A percentile compares a stretch with the other conserved stretches of the same genome.
These are phyloP conservation scores for Phytophthora constricta DNA, from an alignment of 352 stramenopile species.

Conservation along the genomic window DNA sequence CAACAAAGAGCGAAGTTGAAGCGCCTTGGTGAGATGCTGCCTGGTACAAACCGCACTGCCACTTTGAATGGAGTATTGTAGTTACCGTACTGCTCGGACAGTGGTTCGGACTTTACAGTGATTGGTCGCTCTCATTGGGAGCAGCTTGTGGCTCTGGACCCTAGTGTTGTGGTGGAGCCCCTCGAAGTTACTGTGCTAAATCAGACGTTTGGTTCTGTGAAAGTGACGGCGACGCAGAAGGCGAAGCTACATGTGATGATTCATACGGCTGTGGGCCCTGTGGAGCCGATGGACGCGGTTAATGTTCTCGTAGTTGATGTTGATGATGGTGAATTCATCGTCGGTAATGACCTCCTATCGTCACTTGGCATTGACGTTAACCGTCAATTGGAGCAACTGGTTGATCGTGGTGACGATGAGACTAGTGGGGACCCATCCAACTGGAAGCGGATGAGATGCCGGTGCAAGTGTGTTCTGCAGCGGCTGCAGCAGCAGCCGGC, in stretches of 20 bases:
- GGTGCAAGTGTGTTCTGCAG: too few relatives aligned
- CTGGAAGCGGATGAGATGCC: neutral
- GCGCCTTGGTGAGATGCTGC: too few relatives aligned
- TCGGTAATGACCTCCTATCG: slow-evolving; percentile 5
- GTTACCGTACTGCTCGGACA: neutral
- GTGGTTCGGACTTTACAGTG: too few relatives aligned
- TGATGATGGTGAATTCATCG: slow-evolving; percentile 9
- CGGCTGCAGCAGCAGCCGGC: too few relatives aligned
- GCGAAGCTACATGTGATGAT: neutral
- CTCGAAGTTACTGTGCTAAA: neutral
- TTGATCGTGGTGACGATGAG: neutral
- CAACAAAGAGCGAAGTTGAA: neutral
- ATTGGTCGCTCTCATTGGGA: neutral
- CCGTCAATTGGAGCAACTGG: slow-evolving; percentile 7
- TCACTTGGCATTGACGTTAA: slow-evolving; percentile 15
- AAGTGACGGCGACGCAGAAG: neutral
- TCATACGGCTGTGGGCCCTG: neutral
- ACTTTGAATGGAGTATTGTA: neutral
- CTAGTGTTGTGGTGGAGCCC: neutral
- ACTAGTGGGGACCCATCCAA: neutral
- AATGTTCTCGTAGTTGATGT: neutral
- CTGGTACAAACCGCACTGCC: neutral
- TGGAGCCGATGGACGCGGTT: neutral
- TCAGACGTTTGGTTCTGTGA: neutral
- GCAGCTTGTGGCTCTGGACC: neutral